Evolutionary conservation across 2,329 filamentous ascomycete species (phyloP), one percentile per base, ranked within the genome.

Genomic region (Stachybotrys chlorohalonatus): DNA sequence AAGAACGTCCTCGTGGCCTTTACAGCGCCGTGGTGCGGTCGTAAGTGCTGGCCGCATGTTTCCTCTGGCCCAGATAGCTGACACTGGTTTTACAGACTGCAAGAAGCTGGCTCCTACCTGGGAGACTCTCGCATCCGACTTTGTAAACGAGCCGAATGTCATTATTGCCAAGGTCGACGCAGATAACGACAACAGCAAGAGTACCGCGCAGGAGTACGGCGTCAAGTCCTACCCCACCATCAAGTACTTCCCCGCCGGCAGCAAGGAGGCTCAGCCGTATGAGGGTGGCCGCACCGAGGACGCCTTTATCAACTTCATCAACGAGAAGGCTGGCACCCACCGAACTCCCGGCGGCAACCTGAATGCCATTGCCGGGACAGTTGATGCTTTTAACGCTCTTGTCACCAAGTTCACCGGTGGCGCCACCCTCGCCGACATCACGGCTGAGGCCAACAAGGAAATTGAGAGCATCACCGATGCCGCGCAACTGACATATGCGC

Each of bases 21-120:
- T 73, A 99, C 95, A 63, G 93, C 94, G 53, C 92, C 94, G 53
- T 97, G 93, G 94, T 99, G 94, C 74, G 93, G 93, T 72, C 93
- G 94, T 97, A 83, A 75, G 91, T 88, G 51, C 31, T 16, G 5
- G 24, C 11, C 42, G 7, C 30, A 24, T 24, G 4, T 24, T 24
- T 24, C 24, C 24, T 24, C 2, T 24, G 24, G 24, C 4, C 24
- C 24, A 24, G 24, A 24, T 50, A n/a, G 31, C 57, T 62, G 52
- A 58, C 16, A 48, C 30, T 53, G 32, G 54, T 45, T 68, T 47
- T 39, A 42, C 16, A 96, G 94, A 99, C 83, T 99, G 94, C 89
- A 99, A 99, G 80, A 86, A 67, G 65, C 86, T 99, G 59, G 92
- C 92, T 51, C 94, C 94, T 49, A 82, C 79, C 62, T 99, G 91